These are phyloP conservation scores for Nigrospora oryzae DNA, from an alignment of 2,329 filamentous ascomycete genomes.

Conservation along the genomic window DNA sequence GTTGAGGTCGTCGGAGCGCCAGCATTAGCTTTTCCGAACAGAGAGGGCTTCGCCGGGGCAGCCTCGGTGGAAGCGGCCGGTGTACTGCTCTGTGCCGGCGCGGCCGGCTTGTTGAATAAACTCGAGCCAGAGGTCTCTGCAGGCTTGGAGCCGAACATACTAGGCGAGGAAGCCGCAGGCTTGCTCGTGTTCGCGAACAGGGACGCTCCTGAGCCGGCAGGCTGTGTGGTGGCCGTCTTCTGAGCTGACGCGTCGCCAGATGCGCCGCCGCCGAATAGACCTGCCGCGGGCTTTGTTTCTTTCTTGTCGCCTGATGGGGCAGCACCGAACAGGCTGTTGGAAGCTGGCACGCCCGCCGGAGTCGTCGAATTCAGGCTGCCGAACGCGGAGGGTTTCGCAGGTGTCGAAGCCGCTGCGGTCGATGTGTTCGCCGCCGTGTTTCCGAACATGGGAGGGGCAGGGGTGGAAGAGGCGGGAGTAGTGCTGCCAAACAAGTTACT, in stretches of 20 bases:
- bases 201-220: conserved; percentile 8
- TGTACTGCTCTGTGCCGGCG: background rate
- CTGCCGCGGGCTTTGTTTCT: conserved; percentile 16
- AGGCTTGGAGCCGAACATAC: conserved; percentile 14
- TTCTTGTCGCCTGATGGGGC: conserved; percentile 11
- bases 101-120: conserved; percentile 11
- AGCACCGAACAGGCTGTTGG: conserved; percentile 4
- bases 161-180: background rate
- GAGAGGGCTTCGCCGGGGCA: conserved; percentile 10
- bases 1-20: background rate
- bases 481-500: conserved; percentile 11
- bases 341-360: conserved; percentile 45
- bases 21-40: conserved; percentile 12
- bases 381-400: conserved; percentile 37
- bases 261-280: conserved; percentile 9
- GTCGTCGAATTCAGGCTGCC: conserved; percentile 40
- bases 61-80: conserved; percentile 8
- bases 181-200: conserved; percentile 9
- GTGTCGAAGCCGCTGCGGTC: conserved; percentile 24
- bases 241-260: conserved; percentile 22
- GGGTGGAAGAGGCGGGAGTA: conserved; percentile 7
- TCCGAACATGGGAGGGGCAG: conserved; percentile 13
- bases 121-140: conserved; percentile 6
- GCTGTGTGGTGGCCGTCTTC: conserved; percentile 16
- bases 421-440: conserved; percentile 8